Evolutionary conservation across 805 yeast genomes (phyloP).

Genomic region (Sugiyamaella smithiae): DNA sequence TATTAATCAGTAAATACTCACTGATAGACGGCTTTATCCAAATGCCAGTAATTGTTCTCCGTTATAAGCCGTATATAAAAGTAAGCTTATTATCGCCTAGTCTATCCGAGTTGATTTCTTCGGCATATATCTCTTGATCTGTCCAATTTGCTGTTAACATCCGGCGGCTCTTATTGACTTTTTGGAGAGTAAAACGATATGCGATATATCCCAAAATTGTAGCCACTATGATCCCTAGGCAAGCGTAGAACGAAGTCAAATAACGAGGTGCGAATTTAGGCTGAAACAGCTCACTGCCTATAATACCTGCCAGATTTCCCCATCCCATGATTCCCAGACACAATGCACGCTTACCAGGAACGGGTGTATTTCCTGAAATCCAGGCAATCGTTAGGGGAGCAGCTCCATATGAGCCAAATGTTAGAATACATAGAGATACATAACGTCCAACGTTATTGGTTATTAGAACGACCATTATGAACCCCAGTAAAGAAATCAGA

Average conservation of each 20-base stretch:
- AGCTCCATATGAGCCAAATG: constrained; percentile 7
- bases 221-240: constrained; percentile 4
- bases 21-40: too few species aligned
- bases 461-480: constrained; percentile 6
- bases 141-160: constrained; percentile 1
- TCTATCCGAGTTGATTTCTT: background rate
- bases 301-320: constrained; percentile 9
- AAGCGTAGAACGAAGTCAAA: constrained; percentile 6
- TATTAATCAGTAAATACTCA: background rate
- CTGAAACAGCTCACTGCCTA: constrained; percentile 5
- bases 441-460: constrained; percentile 8
- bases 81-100: constrained; percentile 1
- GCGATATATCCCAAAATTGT: constrained; percentile 7
- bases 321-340: constrained; percentile 11
- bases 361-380: constrained; percentile 8
- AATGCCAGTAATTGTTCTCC: background rate
- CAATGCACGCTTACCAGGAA: constrained; percentile 6
- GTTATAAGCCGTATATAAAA: constrained; percentile 3
- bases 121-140: constrained; percentile 4
- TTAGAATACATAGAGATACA: constrained; percentile 7
- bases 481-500: background rate
- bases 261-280: constrained; percentile 4
- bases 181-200: constrained; percentile 1
- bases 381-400: constrained; percentile 10
- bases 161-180: background rate